These are phyloP conservation scores for Cucurbita maxima DNA, from an alignment of 306 rosid species.

Conservation along the genomic window DNA sequence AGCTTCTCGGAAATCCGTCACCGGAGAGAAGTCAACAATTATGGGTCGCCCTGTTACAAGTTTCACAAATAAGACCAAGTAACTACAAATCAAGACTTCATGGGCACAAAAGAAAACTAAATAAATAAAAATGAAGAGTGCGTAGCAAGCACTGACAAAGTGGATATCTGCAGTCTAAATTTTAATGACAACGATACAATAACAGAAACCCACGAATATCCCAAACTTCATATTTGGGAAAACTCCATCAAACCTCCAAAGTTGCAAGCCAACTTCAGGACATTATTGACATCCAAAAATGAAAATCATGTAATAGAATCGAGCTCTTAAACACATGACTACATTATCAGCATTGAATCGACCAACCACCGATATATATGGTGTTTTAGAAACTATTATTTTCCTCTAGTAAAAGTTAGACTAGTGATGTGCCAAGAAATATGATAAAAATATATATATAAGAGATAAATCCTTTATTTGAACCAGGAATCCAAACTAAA, in stretches of 20 bases:
- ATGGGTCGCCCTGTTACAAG: conserved; percentile 61
- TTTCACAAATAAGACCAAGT: not conserved
- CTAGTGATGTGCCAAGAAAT: not conserved
- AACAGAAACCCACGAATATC: not conserved
- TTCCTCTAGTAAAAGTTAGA: not conserved
- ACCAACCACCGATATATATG: not conserved
- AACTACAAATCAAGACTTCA: not conserved
- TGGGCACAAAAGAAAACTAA: not conserved
- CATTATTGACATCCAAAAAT: not conserved
- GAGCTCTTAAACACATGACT: not conserved
- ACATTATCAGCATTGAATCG: not conserved
- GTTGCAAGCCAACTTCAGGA: not conserved
- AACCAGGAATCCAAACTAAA: not conserved
- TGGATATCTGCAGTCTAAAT: not conserved
- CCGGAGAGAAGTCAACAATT: conserved; percentile 93
- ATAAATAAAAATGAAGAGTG: not conserved
- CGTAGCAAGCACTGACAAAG: not conserved
- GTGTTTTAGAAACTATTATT: not conserved
- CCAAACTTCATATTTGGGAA: not conserved
- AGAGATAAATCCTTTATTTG: not conserved
- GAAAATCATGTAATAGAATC: not conserved
- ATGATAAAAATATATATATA: not conserved
- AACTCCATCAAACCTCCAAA: not conserved
- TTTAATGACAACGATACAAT: not conserved
- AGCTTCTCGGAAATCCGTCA: conserved; percentile 98